These are phyloP conservation scores for Asterionellopsis glacialis DNA, from an alignment of 108 stramenopile species.

Conservation along the genomic window DNA sequence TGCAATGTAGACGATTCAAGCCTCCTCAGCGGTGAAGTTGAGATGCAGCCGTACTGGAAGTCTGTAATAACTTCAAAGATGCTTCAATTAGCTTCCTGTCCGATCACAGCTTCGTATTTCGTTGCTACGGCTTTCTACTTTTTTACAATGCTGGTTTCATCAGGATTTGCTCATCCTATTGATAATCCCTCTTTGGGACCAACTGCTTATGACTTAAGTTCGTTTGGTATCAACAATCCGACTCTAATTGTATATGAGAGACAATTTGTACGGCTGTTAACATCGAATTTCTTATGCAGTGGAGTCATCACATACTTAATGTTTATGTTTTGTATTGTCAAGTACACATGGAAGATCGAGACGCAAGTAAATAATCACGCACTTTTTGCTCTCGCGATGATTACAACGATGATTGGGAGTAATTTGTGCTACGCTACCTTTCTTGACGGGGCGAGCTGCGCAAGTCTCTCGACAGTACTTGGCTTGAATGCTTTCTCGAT, in stretches of 20 bases:
- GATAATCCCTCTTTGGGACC: slow-evolving; percentile 52
- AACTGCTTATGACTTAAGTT: slow-evolving; percentile 22
- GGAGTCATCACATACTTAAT: slow-evolving; percentile 27
- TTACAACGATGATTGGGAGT: slow-evolving; percentile 13
- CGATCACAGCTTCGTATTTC: slow-evolving; percentile 24
- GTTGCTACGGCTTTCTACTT: slow-evolving; percentile 28
- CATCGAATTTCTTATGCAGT: slow-evolving; percentile 38
- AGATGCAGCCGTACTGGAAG: background rate
- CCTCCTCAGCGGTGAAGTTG: background rate
- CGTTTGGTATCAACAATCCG: slow-evolving; percentile 55
- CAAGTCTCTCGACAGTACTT: slow-evolving; percentile 22
- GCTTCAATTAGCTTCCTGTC: slow-evolving; percentile 1
- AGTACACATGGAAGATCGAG: slow-evolving; percentile 17
- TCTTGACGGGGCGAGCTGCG: slow-evolving; percentile 29
- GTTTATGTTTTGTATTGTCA: slow-evolving; percentile 5
- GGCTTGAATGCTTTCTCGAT: slow-evolving; percentile 35
- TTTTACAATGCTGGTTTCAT: slow-evolving; percentile 18
- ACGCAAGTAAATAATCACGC: slow-evolving; percentile 12
- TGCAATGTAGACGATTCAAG: background rate
- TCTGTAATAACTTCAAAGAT: background rate
- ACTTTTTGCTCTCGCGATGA: slow-evolving; percentile 12
- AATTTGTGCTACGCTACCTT: slow-evolving; percentile 30
- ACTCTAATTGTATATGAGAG: slow-evolving; percentile 37
- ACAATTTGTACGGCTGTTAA: slow-evolving; percentile 35
- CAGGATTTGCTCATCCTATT: slow-evolving; percentile 42